phyloP scores from a whole-genome alignment of 148 eudicot genomes.

The Nyssa sinensis region DNA sequence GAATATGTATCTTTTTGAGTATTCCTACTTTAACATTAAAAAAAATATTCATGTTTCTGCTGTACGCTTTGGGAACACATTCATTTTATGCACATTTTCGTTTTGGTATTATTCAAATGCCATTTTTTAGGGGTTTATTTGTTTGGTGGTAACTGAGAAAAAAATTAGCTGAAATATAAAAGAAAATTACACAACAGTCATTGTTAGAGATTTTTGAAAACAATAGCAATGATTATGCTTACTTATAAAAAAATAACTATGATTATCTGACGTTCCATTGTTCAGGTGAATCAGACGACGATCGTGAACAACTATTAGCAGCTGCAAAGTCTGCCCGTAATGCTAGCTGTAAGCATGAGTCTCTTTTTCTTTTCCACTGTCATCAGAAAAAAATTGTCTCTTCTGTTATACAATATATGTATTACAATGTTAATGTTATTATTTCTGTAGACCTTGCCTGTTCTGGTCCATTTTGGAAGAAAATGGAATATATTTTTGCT shows the following conservation, averaged over 20 bases:
- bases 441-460: slow-evolving; percentile 62
- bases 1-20: no score
- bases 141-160: background rate
- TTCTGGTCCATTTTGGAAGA: slow-evolving; percentile 80
- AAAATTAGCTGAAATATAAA: background rate
- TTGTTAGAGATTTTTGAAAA: background rate
- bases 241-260: background rate
- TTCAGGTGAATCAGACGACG: slow-evolving; percentile 91
- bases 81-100: no score
- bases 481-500: slow-evolving; percentile 59
- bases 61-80: no score
- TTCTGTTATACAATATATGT: no score
- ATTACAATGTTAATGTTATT: background rate
- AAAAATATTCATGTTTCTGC: no score
- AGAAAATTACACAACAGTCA: background rate
- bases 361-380: slow-evolving; percentile 14
- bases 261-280: background rate
- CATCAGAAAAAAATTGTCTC: no score
- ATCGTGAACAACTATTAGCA: slow-evolving; percentile 68
- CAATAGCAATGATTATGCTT: background rate
- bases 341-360: slow-evolving; percentile 54
- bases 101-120: no score
- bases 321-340: slow-evolving; percentile 69
- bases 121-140: background rate
- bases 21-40: no score